These are phyloP conservation scores for Echites panduratus DNA, from an alignment of 257 asterid species.

Conservation along the genomic window DNA sequence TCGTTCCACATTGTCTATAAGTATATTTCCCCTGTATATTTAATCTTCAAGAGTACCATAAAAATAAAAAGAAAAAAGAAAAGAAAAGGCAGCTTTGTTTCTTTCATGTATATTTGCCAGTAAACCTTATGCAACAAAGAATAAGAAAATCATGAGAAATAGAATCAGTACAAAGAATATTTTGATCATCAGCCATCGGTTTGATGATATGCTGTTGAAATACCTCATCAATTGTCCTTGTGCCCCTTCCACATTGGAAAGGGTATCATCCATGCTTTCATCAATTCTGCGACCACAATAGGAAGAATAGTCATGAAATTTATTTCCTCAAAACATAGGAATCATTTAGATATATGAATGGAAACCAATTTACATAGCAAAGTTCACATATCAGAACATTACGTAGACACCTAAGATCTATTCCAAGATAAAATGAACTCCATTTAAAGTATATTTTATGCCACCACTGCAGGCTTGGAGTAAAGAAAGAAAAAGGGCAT, in stretches of 20 bases:
- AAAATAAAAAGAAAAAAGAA: too few species aligned
- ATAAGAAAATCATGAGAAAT: conserved; percentile 88
- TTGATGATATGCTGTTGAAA: conserved; percentile 91
- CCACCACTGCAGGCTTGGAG: neutral
- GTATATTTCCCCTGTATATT: neutral
- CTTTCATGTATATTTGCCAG: neutral
- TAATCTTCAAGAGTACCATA: neutral
- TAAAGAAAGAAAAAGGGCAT: neutral
- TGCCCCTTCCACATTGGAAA: conserved; percentile 84
- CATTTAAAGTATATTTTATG: neutral
- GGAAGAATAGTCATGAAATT: neutral
- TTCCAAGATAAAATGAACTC: neutral
- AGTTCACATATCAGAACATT: neutral
- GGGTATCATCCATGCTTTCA: conserved; percentile 86
- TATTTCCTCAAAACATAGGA: neutral
- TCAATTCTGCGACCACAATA: conserved; percentile 60
- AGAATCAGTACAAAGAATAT: conserved; percentile 80
- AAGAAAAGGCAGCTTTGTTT: too few species aligned
- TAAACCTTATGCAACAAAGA: conserved; percentile 61
- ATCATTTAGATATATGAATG: neutral
- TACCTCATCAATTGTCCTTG: conserved; percentile 86
- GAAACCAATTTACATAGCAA: neutral
- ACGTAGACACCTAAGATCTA: neutral
- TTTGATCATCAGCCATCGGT: conserved; percentile 97
- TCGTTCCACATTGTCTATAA: neutral